Evolutionary conservation across 257 asterid genomes (phyloP).

Genomic region (Nicotiana tabacum): DNA sequence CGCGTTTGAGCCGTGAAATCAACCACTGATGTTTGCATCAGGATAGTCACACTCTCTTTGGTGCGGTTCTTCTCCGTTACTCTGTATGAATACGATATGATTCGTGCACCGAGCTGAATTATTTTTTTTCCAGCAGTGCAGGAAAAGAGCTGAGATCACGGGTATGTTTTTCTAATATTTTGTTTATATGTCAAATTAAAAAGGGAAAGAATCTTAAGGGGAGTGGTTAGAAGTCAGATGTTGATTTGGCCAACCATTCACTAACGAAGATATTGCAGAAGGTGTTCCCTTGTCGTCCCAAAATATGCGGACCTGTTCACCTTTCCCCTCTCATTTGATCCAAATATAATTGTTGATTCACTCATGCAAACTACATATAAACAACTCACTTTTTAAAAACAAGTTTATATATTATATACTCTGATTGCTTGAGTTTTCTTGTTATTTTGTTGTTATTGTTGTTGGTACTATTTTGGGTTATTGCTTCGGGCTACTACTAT

Average conservation of each 20-base stretch:
- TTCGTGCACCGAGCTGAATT: too few relatives aligned
- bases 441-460: too few relatives aligned
- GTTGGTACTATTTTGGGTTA: too few relatives aligned
- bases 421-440: too few relatives aligned
- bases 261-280: conserved; percentile 3
- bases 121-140: too few relatives aligned
- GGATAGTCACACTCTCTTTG: too few relatives aligned
- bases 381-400: not conserved
- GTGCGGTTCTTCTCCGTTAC: too few relatives aligned
- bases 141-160: too few relatives aligned
- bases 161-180: not conserved
- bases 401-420: not conserved
- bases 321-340: not conserved
- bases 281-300: conserved; percentile 13
- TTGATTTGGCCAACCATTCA: conserved; percentile 23
- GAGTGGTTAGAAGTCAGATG: conserved; percentile 26
- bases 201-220: conserved; percentile 7
- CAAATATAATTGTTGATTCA: not conserved
- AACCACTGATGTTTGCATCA: too few relatives aligned
- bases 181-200: not conserved
- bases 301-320: not conserved
- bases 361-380: not conserved
- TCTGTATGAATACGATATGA: too few relatives aligned
- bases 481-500: too few relatives aligned
- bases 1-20: too few relatives aligned